Evolutionary conservation across 2,329 filamentous ascomycete genomes (phyloP).

Genomic region (Botrytis hyacinthi): DNA sequence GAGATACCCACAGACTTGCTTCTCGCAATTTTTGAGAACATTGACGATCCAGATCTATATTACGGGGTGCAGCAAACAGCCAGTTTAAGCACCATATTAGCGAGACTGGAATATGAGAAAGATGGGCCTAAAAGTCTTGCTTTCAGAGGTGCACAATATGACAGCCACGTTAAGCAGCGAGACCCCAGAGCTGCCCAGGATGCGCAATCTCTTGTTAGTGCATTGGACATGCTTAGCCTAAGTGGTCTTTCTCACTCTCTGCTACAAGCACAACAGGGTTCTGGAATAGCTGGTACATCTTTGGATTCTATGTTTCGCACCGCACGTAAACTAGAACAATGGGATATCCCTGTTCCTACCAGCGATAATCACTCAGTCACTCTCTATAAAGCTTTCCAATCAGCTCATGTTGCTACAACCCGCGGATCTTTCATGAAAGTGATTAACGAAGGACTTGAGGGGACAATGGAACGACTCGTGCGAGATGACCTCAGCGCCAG

Average conservation of each 20-base stretch:
- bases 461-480: constrained; percentile 58
- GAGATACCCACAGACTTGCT: constrained; percentile 64
- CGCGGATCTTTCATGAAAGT: constrained; percentile 52
- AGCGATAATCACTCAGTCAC: constrained; percentile 63
- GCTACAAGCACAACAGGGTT: constrained; percentile 63
- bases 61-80: constrained; percentile 83
- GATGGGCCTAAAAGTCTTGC: constrained; percentile 84
- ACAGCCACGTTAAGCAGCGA: constrained; percentile 71
- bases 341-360: constrained; percentile 79
- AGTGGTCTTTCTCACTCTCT: constrained; percentile 83
- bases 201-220: constrained; percentile 68
- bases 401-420: constrained; percentile 65
- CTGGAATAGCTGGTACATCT: constrained; percentile 55
- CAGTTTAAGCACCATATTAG: constrained; percentile 73
- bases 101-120: constrained; percentile 83
- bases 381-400: constrained; percentile 79
- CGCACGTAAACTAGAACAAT: constrained; percentile 80
- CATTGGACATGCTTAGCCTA: constrained; percentile 76
- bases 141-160: constrained; percentile 87
- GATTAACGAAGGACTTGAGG: constrained; percentile 62
- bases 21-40: constrained; percentile 80
- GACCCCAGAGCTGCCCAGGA: constrained; percentile 57
- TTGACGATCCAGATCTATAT: constrained; percentile 94
- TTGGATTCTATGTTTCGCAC: constrained; percentile 74
- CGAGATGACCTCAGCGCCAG: constrained; percentile 50